Base-by-base conservation (phyloP, 2,329 filamentous ascomycete genomes). In the Fusarium nelsonii region DNA sequence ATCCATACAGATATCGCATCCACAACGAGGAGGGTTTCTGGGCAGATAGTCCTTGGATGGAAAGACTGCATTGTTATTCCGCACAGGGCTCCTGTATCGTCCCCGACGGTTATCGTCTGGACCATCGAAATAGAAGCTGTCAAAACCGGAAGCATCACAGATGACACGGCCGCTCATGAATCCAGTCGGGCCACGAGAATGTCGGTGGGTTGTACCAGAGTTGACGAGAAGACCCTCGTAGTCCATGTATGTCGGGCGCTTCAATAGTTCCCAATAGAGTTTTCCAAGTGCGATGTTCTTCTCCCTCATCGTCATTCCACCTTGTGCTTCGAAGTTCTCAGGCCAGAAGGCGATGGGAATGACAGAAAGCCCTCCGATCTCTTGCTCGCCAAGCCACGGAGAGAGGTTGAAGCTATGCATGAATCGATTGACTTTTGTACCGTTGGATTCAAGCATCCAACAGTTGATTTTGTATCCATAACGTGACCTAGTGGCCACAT, bases 231-330 rank as follows among this genome's bases (percentile, higher is more conserved):
- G 73, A 5, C 83, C 83, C 12, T 83, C 79, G 18, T 85, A 84
- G 8, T 82, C 78, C 78, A 82, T 84, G 62, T 84, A 84, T 0
- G 76, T 79, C 1, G 83, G 83, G 11, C 77, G 76, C 67, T 84
- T 81, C 26, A 81, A 75, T 8, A 85, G 78, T 16, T 83, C 80
- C 83, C 84, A 85, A 74, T 80, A 83, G n/a, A 78, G 48, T 70
- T 77, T 81, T 10, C 84, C 84, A 12, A 84, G 75, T 26, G 72
- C 72, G 54, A 84, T 75, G 49, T 80, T 79, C 68, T 78, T 79
- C 63, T 80, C 74, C 8, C 74, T 73, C 69, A 80, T 79, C n/a
- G 74, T 64, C 20, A 71, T 55, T n/a, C 76, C 75, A 18, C 65
- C 71, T 45, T 78, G 77, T 6, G 76, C 70, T 6, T 72, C 70